Conservation (phyloP, 306 rosid genomes). For the Corylus avellana region DNA sequence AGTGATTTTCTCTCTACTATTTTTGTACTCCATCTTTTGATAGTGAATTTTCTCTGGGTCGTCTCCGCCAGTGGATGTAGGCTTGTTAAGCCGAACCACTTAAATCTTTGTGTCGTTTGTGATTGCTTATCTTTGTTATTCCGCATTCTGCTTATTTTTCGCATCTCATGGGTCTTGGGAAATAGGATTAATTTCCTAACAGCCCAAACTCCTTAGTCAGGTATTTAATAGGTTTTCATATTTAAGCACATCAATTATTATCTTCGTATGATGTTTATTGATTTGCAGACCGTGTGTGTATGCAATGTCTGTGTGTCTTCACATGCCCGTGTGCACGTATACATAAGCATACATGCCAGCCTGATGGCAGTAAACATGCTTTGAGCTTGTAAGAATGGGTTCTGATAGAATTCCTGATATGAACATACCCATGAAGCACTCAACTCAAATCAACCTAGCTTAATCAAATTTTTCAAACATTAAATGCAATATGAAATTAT, state of each 20-base stretch:
- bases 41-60: no score
- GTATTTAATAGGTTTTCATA: constrained; percentile 43
- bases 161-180: no score
- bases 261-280: neutral
- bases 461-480: constrained; percentile 4
- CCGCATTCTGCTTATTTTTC: no score
- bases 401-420: constrained; percentile 1
- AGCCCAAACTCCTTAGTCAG: constrained; percentile 97
- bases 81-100: no score
- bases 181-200: no score
- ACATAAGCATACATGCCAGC: neutral
- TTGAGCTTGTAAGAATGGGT: constrained; percentile 15
- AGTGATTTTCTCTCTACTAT: no score
- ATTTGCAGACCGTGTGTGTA: neutral
- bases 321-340: neutral
- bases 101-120: no score
- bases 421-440: neutral
- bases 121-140: no score
- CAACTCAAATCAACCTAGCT: neutral
- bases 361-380: constrained; percentile 18
- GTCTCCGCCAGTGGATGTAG: no score
- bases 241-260: neutral
- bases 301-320: neutral
- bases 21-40: no score
- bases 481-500: constrained; percentile 14